Base-by-base conservation (phyloP, 768 basidiomycete species). In the Dentipellis fragilis region DNA sequence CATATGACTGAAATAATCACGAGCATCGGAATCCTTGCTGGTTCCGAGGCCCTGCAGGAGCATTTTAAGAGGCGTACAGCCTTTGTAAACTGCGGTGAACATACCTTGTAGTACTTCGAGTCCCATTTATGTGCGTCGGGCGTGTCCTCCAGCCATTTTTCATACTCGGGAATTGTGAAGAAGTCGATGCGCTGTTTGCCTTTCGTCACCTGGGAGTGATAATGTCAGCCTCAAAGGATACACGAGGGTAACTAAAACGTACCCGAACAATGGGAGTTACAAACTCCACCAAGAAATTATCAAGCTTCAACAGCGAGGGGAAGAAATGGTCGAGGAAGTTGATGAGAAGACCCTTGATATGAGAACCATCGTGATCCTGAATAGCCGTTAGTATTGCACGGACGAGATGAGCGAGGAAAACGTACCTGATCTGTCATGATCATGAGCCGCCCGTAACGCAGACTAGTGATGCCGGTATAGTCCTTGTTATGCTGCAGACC, bases 331-430 rank as follows among this genome's bases (percentile, higher is more conserved):
- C 96, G 58, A 99, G 73, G 69, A 93, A 98, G 71, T 99, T 99
- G 73, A 99, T 94, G 50, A 99, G 78, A 8, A 98, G 80, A n/a
- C 96, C 96, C 70, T 99, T 99, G 74, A 99, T 99, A 72, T 99
- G 96, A n/a, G 96, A 98, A 52, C 96, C 96, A 71, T 99, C 96
- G 72, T 98, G 93, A 81, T 99, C 96, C 93, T 96, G 66, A 3
- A 51, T 17, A 48, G 4, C 17, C 17, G 45, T 17, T 10, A 23
- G 56, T 59, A 11, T 45, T 29, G 29, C 29, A 9, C 12, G n/a
- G 11, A 8, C 1, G 40, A 48, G 40, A 42, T 3, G 22, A 17
- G 51, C n/a, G 50, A 29, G 12, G 1, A 4, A 9, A 10, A 16
- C 79, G 49, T 53, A 92, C 93, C 81, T 97, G 95, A 85, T 99